Base-by-base conservation (phyloP, 768 basidiomycete species). In the Terana coerulea region DNA sequence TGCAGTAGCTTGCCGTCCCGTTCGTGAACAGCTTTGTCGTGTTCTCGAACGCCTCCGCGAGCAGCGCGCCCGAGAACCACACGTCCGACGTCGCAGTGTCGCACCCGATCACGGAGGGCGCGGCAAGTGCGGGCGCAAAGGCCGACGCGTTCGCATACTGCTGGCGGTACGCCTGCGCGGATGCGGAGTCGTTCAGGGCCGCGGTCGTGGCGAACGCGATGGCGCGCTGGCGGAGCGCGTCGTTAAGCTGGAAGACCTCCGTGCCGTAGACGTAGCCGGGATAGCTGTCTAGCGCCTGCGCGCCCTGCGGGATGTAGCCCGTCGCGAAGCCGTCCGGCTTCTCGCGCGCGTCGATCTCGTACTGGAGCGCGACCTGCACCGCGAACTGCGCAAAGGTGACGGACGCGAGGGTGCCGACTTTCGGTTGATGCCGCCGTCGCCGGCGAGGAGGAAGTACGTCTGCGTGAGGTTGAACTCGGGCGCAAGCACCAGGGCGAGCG, bases 161-260 rank as follows among this genome's bases (percentile, higher is more conserved):
- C 11, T 60, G 55, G 24, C 74, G 69, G 49, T 67, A 71, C 21
- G 60, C 48, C 42, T 55, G 54, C 1, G 72, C 65, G 7, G 42
- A 59, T 7, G 50, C 36, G 9, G 65, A 63, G 58, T 73, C 71
- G 49, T 63, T 66, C 5, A 75, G 64, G 15, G 14, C 59, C 8
- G 71, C 67, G 5, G 51, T 61, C 47, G 53, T 52, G 1, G 69
- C 68, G 49, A 66, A 55, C 25, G 39, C 53, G 28, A 69, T 47
- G 0, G 64, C 71, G 11, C 59, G 53, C 28, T 69, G 61, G 7
- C 71, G 66, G 11, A 76, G 64, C 49, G 64, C 66, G 25, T 73
- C 72, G 61, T 75, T 76, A 49, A 76, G 58, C 59, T 74, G 72
- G 60, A 71, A 75, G 15, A 75, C 70, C 63, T 76, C 74, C n/a